Evolutionary conservation across 1,284 basidiomycete genomes (phyloP).

Genomic region (Marasmius oreades): DNA sequence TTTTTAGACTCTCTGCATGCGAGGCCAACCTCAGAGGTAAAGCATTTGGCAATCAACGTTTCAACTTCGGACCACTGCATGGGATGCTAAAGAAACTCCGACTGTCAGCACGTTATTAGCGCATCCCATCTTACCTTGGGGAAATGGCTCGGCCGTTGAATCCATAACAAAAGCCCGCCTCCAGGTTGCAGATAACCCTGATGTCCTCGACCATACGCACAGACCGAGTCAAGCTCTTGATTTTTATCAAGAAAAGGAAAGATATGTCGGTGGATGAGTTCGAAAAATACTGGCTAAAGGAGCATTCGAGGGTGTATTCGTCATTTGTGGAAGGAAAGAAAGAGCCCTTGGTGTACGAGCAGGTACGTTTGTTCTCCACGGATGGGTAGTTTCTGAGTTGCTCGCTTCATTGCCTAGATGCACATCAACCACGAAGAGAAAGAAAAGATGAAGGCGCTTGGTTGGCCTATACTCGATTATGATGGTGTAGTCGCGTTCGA

Average conservation of each 20-base stretch:
- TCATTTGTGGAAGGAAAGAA: not conserved
- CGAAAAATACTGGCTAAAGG: not conserved
- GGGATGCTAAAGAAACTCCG: no score
- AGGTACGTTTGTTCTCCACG: not conserved
- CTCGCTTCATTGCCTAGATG: not conserved
- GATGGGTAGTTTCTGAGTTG: not conserved
- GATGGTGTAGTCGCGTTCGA: not conserved
- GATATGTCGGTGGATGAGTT: slow-evolving; percentile 1
- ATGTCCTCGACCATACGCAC: not conserved
- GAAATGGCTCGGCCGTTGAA: no score
- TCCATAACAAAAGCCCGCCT: no score
- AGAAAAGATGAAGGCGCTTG: not conserved
- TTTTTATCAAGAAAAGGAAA: not conserved
- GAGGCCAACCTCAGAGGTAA: no score
- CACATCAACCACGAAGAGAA: not conserved
- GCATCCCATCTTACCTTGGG: no score
- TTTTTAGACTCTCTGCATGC: no score
- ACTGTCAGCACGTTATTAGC: no score
- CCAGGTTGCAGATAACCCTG: no score
- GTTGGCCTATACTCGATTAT: not conserved
- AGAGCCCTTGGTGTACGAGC: not conserved
- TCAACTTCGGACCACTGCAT: no score
- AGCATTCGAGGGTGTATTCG: not conserved
- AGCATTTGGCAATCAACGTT: no score
- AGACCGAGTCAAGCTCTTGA: not conserved